These are phyloP conservation scores for Petrea volubilis DNA, from an alignment of 257 asterid species.

Conservation along the genomic window DNA sequence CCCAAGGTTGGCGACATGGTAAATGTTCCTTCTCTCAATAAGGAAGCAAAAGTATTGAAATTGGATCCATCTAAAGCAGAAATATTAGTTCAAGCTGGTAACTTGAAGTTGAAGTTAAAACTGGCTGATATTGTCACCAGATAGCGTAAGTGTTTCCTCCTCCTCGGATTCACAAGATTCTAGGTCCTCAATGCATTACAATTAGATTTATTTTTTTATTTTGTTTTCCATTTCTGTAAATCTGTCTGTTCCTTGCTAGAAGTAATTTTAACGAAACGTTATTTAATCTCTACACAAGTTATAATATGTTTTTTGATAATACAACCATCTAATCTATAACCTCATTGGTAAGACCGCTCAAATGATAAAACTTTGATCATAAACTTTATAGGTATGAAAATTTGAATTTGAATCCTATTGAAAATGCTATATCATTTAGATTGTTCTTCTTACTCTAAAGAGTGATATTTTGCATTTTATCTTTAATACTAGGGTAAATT, in stretches of 20 bases:
- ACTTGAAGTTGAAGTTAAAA: constrained; percentile 77
- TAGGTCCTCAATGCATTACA: background rate
- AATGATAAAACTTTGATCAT: too few relatives aligned
- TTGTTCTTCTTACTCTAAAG: too few relatives aligned
- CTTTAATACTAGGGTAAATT: too few relatives aligned
- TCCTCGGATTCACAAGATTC: constrained; percentile 9
- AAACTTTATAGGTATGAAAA: too few relatives aligned
- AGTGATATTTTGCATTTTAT: too few relatives aligned
- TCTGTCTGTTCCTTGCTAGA: constrained; percentile 1
- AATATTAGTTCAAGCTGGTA: constrained; percentile 80
- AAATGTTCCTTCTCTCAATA: constrained; percentile 71
- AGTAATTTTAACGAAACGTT: background rate
- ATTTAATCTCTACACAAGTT: too few relatives aligned
- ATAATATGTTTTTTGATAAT: too few relatives aligned
- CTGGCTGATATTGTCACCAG: constrained; percentile 49
- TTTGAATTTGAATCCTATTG: too few relatives aligned
- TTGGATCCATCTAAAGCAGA: constrained; percentile 69
- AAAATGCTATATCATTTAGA: too few relatives aligned
- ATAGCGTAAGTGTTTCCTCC: constrained; percentile 27
- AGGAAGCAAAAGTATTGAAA: constrained; percentile 64
- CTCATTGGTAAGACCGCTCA: too few relatives aligned
- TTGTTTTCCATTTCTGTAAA: background rate
- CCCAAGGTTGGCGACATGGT: constrained; percentile 86
- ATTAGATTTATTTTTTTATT: constrained; percentile 1
- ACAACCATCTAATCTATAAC: too few relatives aligned